These are phyloP conservation scores for Neurospora tetraspora DNA, from an alignment of 495 filamentous ascomycete species.

Conservation along the genomic window DNA sequence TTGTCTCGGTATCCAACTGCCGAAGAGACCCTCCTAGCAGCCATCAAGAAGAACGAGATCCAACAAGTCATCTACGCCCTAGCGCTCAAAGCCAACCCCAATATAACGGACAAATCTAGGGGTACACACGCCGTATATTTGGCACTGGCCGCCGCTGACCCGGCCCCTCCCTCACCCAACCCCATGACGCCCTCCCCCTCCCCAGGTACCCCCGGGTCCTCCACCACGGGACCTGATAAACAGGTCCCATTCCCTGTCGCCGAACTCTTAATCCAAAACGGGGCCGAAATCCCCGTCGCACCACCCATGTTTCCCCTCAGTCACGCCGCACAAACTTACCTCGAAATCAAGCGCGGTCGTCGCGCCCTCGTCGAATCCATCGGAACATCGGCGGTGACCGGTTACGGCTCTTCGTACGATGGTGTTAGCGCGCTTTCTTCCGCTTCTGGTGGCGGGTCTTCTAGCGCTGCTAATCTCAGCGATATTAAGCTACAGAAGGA, in stretches of 20 bases:
- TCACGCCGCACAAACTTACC: conserved; percentile 64
- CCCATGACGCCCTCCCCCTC: conserved; percentile 10
- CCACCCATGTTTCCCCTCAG: conserved; percentile 51
- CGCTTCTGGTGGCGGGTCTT: background rate
- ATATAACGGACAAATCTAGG: conserved; percentile 75
- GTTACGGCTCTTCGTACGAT: conserved; percentile 12
- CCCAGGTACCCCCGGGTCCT: conserved; percentile 4
- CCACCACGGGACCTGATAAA: conserved; percentile 22
- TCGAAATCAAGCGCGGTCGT: conserved; percentile 67
- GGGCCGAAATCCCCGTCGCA: conserved; percentile 69
- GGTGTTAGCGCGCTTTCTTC: conserved; percentile 14
- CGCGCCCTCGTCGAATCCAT: conserved; percentile 30
- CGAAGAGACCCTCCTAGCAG: conserved; percentile 85
- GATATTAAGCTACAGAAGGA: conserved; percentile 37
- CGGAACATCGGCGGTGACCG: background rate
- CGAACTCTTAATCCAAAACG: conserved; percentile 89
- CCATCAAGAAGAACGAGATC: conserved; percentile 89
- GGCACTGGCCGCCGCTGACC: conserved; percentile 89
- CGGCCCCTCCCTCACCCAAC: conserved; percentile 54
- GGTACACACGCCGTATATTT: conserved; percentile 83
- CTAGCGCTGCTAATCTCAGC: conserved; percentile 11
- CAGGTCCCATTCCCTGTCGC: conserved; percentile 66
- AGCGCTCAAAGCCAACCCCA: conserved; percentile 78
- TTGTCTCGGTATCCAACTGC: conserved; percentile 68
- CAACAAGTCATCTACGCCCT: conserved; percentile 85